Evolutionary conservation across 1,139 yeast species (phyloP), one percentile per base, ranked within the genome.

Genomic region (Candida sp.): DNA sequence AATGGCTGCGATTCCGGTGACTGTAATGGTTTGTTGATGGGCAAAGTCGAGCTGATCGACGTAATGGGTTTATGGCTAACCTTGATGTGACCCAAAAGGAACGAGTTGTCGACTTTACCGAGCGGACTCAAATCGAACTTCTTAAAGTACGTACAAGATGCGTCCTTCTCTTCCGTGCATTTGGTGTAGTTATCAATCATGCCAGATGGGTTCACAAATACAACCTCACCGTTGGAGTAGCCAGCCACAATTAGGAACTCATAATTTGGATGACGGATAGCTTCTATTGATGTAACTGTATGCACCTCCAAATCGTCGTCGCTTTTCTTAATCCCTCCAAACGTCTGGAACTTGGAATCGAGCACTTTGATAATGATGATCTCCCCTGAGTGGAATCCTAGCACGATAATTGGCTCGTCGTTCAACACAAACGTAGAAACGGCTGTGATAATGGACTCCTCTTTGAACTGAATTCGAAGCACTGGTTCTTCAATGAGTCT

Each of bases 41-140:
- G 56, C 12, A 67, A 51, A 0, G 75, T 70, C 2, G 72, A 64
- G 1, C 64, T 54, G 8, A 70, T 63, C 22, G 68, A 56, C 0
- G 74, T 69, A 35, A 88, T 76, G 2, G 91, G 82, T 52, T 79
- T 78, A 54, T 81, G 80, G 27, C 89, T 78, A 11, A 88, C 61
- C 55, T 85, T 85, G 63, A 85, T 82, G 58, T 85, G 90, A 1
- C 88, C 86, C 32, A 51, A 26, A 41, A 50, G 56, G 28, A 49
- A 41, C 26, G 53, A 54, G 11, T 44, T 50, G 5, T 47, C 28
- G 9, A 47, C 33, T 43, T 51, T 46, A 33, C 51, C 55, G 32
- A 67, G 63, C 2, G 73, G 67, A 53, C 78, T 70, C 50, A 76
- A 62, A 54, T 76, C 78, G 52, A 73, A 73, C 48, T 67, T 70